phyloP scores from a whole-genome alignment of 345 rosid genomes.

The Salix suchowensis region DNA sequence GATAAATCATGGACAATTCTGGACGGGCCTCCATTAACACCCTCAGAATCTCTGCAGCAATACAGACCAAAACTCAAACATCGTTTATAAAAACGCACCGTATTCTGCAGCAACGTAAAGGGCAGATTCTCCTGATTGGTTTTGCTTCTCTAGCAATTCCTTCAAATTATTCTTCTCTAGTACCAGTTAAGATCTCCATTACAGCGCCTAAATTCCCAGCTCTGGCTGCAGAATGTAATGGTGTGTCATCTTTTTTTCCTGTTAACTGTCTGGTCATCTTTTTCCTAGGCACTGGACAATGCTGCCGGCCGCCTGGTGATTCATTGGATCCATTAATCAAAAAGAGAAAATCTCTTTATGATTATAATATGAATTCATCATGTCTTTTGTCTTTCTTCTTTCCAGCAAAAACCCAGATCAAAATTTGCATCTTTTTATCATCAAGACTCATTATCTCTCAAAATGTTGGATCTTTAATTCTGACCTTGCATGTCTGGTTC shows the following conservation, averaged over 20 bases:
- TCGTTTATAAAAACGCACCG: conserved; percentile 51
- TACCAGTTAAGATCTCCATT: conserved; percentile 41
- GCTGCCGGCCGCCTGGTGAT: conserved; percentile 9
- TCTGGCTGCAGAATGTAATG: conserved; percentile 76
- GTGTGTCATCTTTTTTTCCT: conserved; percentile 74
- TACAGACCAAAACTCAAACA: not conserved
- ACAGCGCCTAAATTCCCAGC: conserved; percentile 49
- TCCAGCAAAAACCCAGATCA: conserved; percentile 38
- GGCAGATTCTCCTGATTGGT: conserved; percentile 87
- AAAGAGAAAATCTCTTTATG: not conserved
- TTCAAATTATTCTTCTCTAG: conserved; percentile 44
- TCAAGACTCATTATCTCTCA: conserved; percentile 2
- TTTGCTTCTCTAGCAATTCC: conserved; percentile 59
- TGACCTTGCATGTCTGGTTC: conserved; percentile 18
- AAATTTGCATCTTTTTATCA: conserved; percentile 20
- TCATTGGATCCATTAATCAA: conserved; percentile 24
- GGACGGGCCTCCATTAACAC: conserved; percentile 70
- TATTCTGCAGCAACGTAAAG: conserved; percentile 90
- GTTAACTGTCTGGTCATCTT: conserved; percentile 86
- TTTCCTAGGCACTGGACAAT: conserved; percentile 33
- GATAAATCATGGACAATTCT: conserved; percentile 79
- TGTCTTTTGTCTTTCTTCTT: conserved; percentile 16
- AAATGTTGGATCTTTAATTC: conserved; percentile 4
- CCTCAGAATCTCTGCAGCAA: conserved; percentile 56
- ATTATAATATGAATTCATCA: not conserved